Evolutionary conservation across 1,139 yeast species (phyloP).

Genomic region (Yamadazyma jaroonii): DNA sequence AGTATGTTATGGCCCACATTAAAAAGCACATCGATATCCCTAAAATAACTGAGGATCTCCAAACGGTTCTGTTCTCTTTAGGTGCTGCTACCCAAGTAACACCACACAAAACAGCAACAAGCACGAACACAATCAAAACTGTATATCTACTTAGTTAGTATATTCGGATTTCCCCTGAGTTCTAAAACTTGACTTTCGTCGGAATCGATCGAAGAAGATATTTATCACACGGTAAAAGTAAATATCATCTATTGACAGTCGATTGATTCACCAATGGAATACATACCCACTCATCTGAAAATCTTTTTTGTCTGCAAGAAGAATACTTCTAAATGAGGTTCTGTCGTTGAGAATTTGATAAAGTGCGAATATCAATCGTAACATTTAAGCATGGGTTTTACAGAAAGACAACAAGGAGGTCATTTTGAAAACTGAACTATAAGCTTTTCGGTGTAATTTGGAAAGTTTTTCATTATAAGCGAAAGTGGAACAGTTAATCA

Average conservation of each 20-base stretch:
- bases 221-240: too few species aligned
- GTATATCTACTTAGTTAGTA: slow-evolving; percentile 50
- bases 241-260: too few species aligned
- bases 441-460: too few species aligned
- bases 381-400: too few species aligned
- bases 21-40: slow-evolving; percentile 84
- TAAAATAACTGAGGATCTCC: slow-evolving; percentile 86
- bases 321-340: too few species aligned
- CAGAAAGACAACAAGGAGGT: too few species aligned
- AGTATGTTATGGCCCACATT: slow-evolving; percentile 93
- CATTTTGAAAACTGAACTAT: too few species aligned
- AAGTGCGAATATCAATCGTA: too few species aligned
- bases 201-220: neutral
- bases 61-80: slow-evolving; percentile 63
- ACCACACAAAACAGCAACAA: slow-evolving; percentile 58
- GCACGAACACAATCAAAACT: slow-evolving; percentile 62
- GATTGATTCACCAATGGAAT: neutral
- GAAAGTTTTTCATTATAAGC: too few species aligned
- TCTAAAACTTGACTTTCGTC: neutral
- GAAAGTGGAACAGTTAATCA: too few species aligned
- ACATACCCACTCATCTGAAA: slow-evolving; percentile 27
- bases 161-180: slow-evolving; percentile 2
- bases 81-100: slow-evolving; percentile 67
- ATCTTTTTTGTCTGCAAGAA: too few species aligned
- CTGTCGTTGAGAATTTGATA: too few species aligned